Percentiles rank a stretch among this genome's conserved stretches.
phyloP scores from a whole-genome alignment of 495 filamentous ascomycete genomes.

The Aspergillus egyptiacus region DNA sequence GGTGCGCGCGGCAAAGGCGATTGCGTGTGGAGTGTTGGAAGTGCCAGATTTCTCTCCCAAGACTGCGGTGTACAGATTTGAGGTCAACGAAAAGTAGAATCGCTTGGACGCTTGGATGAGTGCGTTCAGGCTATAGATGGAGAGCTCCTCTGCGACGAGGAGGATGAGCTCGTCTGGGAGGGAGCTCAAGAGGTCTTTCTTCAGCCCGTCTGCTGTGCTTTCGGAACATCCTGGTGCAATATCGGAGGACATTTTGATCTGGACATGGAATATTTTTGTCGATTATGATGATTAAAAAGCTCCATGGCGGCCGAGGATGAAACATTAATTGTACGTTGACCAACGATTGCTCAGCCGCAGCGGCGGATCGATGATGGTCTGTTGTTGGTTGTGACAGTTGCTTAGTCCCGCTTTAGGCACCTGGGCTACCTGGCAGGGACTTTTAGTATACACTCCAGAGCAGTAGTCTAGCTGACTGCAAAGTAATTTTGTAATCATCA shows the following conservation, averaged over 20 bases:
- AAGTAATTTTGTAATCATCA: too few relatives aligned
- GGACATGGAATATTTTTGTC: not conserved
- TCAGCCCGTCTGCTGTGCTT: not conserved
- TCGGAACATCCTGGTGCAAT: not conserved
- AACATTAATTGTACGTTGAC: too few relatives aligned
- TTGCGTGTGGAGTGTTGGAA: not conserved
- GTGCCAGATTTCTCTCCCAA: not conserved
- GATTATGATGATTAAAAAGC: not conserved
- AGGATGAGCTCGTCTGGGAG: slow-evolving; percentile 6
- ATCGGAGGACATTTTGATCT: not conserved
- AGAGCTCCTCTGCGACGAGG: not conserved
- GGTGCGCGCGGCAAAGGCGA: not conserved
- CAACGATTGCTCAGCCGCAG: too few relatives aligned
- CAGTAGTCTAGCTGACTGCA: too few relatives aligned
- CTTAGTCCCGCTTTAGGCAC: not conserved
- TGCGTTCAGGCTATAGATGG: not conserved
- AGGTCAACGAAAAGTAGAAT: not conserved
- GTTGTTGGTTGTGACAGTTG: too few relatives aligned
- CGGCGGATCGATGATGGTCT: too few relatives aligned
- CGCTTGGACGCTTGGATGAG: not conserved
- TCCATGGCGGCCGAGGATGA: not conserved
- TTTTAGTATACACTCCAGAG: too few relatives aligned
- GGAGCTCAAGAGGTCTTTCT: not conserved
- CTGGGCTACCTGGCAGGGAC: too few relatives aligned
- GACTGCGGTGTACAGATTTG: not conserved